Evolutionary conservation across 1,284 basidiomycete genomes (phyloP), one percentile per base, ranked within the genome.

Genomic region (Ganoderma sp.): DNA sequence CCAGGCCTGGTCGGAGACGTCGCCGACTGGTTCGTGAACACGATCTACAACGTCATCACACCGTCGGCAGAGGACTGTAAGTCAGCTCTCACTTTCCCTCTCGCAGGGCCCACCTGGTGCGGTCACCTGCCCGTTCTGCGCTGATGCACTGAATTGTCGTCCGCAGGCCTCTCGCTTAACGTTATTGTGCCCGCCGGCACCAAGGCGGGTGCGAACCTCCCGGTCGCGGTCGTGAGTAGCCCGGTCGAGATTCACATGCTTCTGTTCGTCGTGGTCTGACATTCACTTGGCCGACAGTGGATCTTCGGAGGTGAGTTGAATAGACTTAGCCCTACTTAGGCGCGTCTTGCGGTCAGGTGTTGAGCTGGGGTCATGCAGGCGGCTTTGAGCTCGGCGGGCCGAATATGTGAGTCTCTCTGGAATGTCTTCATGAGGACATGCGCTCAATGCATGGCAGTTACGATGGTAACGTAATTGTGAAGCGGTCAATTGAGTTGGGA

Each of bases 21-120:
- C 3, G 67, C 80, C 12, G 76, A 85, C 66, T 78, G 75, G 65
- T 69, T 86, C 39, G 71, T 81, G 32, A 82, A 82, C 67, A 76
- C 37, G 66, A 79, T 63, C 79, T 81, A 67, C 75, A 78, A 10
- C 73, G 78, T 32, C 12, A 62, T 71, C 77, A 79, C 82, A 57
- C 83, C 28, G 6, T 59, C 67, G 8, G 74, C 77, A 22, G 86
- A 88, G 74, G 85, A 87, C 71, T 88, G 85, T 87, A 67, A 15
- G 85, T 87, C 67, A 12, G 2, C 10, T 58, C 34, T 58, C 32
- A 37, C 6, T 1, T 37, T 37, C 37, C n/a, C n/a, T 39, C 37
- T 39, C 37, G 37, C 37, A 5, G 6, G 37, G 37, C 37, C 10
- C 37, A 39, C 7, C 56, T 58, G 34, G 63, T n/a, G 14, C 14